These are phyloP conservation scores for Ogataea trehalophila DNA, from an alignment of 805 yeast genomes.

Conservation along the genomic window DNA sequence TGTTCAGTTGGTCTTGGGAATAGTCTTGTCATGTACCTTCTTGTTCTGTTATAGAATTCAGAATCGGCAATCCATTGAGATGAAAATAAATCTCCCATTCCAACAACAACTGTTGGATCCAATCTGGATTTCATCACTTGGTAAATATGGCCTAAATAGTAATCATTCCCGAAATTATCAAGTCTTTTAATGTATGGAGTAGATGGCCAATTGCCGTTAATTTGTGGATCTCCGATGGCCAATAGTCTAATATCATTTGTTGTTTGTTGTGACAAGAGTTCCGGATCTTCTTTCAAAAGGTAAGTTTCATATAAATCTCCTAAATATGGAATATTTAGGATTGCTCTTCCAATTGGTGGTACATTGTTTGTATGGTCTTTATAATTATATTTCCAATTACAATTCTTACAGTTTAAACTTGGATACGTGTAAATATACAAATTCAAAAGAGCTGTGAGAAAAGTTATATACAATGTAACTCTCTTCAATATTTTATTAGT, in stretches of 20 bases:
- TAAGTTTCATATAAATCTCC: constrained; percentile 31
- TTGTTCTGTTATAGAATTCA: constrained; percentile 78
- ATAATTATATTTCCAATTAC: constrained; percentile 52
- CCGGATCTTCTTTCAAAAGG: constrained; percentile 22
- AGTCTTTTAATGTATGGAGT: constrained; percentile 69
- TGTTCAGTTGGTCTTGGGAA: constrained; percentile 56
- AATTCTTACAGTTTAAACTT: constrained; percentile 45
- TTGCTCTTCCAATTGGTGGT: constrained; percentile 4
- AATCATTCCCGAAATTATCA: constrained; percentile 88
- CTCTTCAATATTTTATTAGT: constrained; percentile 3
- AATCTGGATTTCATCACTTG: constrained; percentile 56
- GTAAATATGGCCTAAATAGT: constrained; percentile 81
- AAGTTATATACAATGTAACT: constrained; percentile 27
- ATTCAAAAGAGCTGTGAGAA: constrained; percentile 45
- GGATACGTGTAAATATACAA: constrained; percentile 74
- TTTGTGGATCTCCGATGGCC: constrained; percentile 96
- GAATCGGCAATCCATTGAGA: constrained; percentile 92
- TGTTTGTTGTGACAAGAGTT: background rate
- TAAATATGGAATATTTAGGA: constrained; percentile 27
- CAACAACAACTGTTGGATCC: constrained; percentile 76
- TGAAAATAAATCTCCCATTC: constrained; percentile 88
- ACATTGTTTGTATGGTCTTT: constrained; percentile 18
- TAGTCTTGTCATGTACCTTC: constrained; percentile 64
- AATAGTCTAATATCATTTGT: constrained; percentile 49
- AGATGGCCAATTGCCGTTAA: constrained; percentile 76